Conservation (phyloP, 345 rosid species). For the Murraya koenigii region DNA sequence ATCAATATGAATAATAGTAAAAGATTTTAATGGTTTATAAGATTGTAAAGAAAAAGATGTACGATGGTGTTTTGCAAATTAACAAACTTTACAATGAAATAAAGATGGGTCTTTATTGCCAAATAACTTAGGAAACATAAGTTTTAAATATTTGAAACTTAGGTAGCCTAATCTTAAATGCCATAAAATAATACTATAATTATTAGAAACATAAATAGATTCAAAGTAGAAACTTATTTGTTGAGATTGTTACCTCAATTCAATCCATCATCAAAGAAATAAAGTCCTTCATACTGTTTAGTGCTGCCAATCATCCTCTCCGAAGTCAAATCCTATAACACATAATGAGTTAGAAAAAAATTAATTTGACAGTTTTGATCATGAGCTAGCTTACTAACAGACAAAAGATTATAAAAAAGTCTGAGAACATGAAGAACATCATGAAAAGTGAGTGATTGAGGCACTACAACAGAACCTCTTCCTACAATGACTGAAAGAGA, state of each 20-base stretch:
- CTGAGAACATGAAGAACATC: neutral
- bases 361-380: neutral
- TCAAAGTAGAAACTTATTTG: neutral
- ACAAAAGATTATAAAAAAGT: neutral
- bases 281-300: neutral
- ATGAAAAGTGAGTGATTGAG: neutral
- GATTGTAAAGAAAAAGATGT: neutral
- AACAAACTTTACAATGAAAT: neutral
- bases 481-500: too few species aligned
- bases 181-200: neutral
- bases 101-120: neutral
- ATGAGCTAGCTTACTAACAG: neutral
- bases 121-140: neutral
- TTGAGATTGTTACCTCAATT: neutral
- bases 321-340: neutral
- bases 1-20: neutral
- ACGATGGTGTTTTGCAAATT: neutral
- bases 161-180: neutral
- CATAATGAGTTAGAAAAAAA: neutral
- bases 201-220: neutral
- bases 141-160: neutral
- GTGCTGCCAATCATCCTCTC: neutral
- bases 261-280: neutral
- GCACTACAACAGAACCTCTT: too few species aligned
- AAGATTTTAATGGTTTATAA: neutral